These are phyloP conservation scores for Begonia peltatifolia DNA, from an alignment of 306 rosid genomes.

Conservation along the genomic window DNA sequence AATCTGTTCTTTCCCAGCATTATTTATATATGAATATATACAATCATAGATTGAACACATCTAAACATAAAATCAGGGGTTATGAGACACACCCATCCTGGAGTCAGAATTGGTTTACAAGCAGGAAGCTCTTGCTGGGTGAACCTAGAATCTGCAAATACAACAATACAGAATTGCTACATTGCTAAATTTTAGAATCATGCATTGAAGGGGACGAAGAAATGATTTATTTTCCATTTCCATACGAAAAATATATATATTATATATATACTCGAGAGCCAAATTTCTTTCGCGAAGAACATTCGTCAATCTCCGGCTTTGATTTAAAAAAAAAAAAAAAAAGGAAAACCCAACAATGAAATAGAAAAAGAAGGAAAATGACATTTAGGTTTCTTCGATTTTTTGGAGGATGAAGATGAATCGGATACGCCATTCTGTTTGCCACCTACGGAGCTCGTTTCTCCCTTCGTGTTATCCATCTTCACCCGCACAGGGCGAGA, in stretches of 20 bases:
- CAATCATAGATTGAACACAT: too few species aligned
- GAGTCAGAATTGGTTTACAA: conserved; percentile 86
- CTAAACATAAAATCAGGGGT: too few species aligned
- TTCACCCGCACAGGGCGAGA: not conserved
- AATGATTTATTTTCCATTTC: too few species aligned
- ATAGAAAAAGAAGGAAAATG: not conserved
- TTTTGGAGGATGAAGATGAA: conserved; percentile 8
- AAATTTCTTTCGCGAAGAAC: too few species aligned
- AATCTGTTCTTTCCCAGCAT: not conserved
- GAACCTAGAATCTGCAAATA: conserved; percentile 57
- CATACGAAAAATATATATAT: too few species aligned
- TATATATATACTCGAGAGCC: too few species aligned
- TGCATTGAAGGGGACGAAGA: too few species aligned
- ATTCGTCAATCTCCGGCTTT: too few species aligned
- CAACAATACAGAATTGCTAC: not conserved
- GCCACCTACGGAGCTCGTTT: conserved; percentile 9
- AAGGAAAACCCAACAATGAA: not conserved
- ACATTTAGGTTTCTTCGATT: conserved; percentile 15
- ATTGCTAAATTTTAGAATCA: too few species aligned
- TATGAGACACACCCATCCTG: conserved; percentile 48
- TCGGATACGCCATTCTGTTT: conserved; percentile 11
- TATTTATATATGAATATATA: too few species aligned
- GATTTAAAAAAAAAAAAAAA: too few species aligned
- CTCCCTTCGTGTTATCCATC: conserved; percentile 8
- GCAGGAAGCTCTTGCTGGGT: conserved; percentile 94